Base-by-base conservation (phyloP, 2,329 filamentous ascomycete genomes). In the Aphanoascus verrucosus region DNA sequence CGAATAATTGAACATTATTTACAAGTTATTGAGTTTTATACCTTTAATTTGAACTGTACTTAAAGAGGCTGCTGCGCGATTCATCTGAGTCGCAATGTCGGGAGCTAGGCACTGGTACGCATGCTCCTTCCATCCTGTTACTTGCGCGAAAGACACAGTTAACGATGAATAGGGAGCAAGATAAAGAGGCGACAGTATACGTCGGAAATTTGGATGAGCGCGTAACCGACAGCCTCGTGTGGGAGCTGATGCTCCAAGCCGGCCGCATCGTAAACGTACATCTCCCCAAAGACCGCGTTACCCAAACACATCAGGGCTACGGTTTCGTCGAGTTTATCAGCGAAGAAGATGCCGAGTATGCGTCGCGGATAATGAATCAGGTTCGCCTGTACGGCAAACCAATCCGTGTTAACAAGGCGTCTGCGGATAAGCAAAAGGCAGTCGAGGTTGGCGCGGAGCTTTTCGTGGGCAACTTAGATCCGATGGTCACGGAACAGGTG, bases 171-270 rank as follows among this genome's bases (percentile, higher is more conserved):
- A 90, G 86, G 87, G 88, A 96, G 69, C 91, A 97, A 76, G 91
- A 97, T 72, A 96, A 96, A 72, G 91, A 97, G 73, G 89, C 89
- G 62, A 97, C 93, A 41, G 87, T 97, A 69, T 98, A 98, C 71
- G 88, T 97, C 62, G 93, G 93, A 67, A 97, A 97, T 70, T 88
- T 98, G 65, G 93, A 98, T 74, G 93, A 98, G 76, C 88, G 93
- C 69, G 87, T 93, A 60, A 85, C 85, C 45, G 88, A 95, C 67
- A 84, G 85, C 62, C 80, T 95, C 61, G 83, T 98, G 61, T 96
- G 93, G 84, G 93, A 98, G 76, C 79, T 98, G 64, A 97, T 97
- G 89, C 83, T 96, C 53, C 93, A 98, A 75, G 89, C 90, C 68
- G 93, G 93, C 53, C 90, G 91, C 62, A 94, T 98, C 64, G 88